These are phyloP conservation scores for Besnoitia besnoiti DNA, from an alignment of 169 alveolate genomes.

Conservation along the genomic window DNA sequence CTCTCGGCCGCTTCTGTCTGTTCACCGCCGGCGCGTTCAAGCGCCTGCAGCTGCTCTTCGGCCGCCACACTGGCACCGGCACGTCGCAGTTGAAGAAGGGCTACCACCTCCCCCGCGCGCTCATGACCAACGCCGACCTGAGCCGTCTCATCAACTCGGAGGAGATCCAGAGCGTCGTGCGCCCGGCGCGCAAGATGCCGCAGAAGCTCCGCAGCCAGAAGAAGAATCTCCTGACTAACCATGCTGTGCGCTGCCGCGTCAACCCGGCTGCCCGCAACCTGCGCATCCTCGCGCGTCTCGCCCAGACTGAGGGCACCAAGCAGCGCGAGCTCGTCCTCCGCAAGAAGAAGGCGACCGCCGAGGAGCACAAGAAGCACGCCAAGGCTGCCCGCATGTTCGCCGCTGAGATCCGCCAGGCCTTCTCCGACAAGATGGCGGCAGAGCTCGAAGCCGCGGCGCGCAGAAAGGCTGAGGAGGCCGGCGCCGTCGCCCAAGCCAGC, in stretches of 20 bases:
- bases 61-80: conserved; percentile 79
- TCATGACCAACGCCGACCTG: conserved; percentile 93
- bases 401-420: conserved; percentile 33
- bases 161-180: conserved; percentile 93
- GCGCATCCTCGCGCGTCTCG: conserved; percentile 66
- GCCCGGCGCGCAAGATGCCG: conserved; percentile 76
- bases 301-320: conserved; percentile 43
- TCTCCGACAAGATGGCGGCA: conserved; percentile 39
- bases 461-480: conserved; percentile 15
- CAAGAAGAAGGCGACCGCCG: conserved; percentile 38
- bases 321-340: conserved; percentile 22
- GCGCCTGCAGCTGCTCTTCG: conserved; percentile 90
- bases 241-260: conserved; percentile 72
- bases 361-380: conserved; percentile 20
- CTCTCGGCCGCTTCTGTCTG: conserved; percentile 96
- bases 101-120: conserved; percentile 78
- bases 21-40: conserved; percentile 97
- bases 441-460: conserved; percentile 11
- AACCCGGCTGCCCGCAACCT: conserved; percentile 74
- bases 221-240: conserved; percentile 75
- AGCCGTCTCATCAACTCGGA: conserved; percentile 96
- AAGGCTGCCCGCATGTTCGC: background rate
- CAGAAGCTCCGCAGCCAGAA: conserved; percentile 70
- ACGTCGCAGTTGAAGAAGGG: conserved; percentile 66
- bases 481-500: conserved; percentile 33